A percentile compares a stretch with the other conserved stretches of the same genome.
These are phyloP conservation scores for Aegilops sharonensis DNA, from an alignment of 176 grass and related monocot genomes.

Conservation along the genomic window DNA sequence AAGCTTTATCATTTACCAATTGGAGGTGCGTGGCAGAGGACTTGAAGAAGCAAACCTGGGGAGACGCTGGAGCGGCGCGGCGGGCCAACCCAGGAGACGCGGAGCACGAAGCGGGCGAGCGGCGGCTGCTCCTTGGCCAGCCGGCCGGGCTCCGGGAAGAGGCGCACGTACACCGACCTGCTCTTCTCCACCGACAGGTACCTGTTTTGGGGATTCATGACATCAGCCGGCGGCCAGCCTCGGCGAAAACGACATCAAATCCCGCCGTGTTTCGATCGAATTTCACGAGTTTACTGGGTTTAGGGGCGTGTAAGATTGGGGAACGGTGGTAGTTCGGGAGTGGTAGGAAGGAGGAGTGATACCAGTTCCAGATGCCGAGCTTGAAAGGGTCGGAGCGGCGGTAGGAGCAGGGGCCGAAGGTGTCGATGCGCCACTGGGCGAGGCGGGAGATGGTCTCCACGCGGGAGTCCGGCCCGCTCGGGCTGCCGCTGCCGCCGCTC, in stretches of 20 bases:
- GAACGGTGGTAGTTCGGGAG: neutral
- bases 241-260: neutral
- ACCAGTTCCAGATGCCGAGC: slow-evolving; percentile 98
- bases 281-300: neutral
- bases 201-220: slow-evolving; percentile 25
- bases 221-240: neutral
- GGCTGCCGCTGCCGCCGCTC: slow-evolving; percentile 18
- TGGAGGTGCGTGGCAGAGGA: neutral
- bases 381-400: slow-evolving; percentile 89
- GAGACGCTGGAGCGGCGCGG: slow-evolving; percentile 61
- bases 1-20: neutral
- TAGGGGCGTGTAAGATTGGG: neutral
- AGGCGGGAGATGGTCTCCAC: slow-evolving; percentile 91
- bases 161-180: slow-evolving; percentile 57
- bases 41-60: slow-evolving; percentile 43
- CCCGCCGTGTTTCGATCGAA: neutral
- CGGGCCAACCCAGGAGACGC: slow-evolving; percentile 59
- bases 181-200: slow-evolving; percentile 84
- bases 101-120: slow-evolving; percentile 69
- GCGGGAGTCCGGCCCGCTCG: slow-evolving; percentile 49
- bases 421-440: slow-evolving; percentile 90
- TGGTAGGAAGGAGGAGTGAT: too few species aligned
- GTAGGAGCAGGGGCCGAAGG: slow-evolving; percentile 82
- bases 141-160: slow-evolving; percentile 83
- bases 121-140: slow-evolving; percentile 85